Evolutionary conservation across 164 flowering plant species (phyloP).

Genomic region (Dillenia turbinata): DNA sequence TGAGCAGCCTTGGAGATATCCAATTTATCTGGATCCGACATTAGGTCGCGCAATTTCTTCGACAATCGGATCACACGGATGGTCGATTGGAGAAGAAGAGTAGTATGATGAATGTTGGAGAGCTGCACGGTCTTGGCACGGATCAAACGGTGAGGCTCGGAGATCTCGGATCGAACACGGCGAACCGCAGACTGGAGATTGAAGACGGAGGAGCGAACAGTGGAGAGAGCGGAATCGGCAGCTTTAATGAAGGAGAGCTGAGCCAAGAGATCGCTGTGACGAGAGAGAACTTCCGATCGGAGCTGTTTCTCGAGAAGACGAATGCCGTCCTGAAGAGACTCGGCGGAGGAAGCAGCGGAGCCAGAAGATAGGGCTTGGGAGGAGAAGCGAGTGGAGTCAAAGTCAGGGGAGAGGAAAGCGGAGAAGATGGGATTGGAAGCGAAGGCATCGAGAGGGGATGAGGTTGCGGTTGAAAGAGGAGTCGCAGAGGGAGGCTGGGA

Average conservation of each 20-base stretch:
- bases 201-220: constrained; percentile 64
- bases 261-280: constrained; percentile 62
- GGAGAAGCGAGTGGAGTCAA: constrained; percentile 81
- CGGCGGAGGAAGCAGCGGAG: constrained; percentile 89
- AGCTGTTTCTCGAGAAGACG: constrained; percentile 79
- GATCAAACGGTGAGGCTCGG: constrained; percentile 65
- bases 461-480: no score
- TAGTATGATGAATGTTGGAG: constrained; percentile 55
- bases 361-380: constrained; percentile 91
- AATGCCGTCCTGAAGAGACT: constrained; percentile 76
- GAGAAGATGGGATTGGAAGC: constrained; percentile 82
- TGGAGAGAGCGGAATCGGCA: constrained; percentile 71
- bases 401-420: constrained; percentile 75
- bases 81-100: constrained; percentile 48
- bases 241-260: constrained; percentile 74
- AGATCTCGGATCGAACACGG: constrained; percentile 71
- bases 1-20: constrained; percentile 91
- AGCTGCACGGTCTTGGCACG: constrained; percentile 56
- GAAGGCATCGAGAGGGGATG: constrained; percentile 57
- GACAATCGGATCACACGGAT: constrained; percentile 57
- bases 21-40: constrained; percentile 44
- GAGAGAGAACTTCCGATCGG: constrained; percentile 75
- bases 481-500: constrained; percentile 10
- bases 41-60: constrained; percentile 59
- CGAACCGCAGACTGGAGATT: constrained; percentile 77